phyloP scores from a whole-genome alignment of 345 rosid species.

The Eucalyptus pumila region DNA sequence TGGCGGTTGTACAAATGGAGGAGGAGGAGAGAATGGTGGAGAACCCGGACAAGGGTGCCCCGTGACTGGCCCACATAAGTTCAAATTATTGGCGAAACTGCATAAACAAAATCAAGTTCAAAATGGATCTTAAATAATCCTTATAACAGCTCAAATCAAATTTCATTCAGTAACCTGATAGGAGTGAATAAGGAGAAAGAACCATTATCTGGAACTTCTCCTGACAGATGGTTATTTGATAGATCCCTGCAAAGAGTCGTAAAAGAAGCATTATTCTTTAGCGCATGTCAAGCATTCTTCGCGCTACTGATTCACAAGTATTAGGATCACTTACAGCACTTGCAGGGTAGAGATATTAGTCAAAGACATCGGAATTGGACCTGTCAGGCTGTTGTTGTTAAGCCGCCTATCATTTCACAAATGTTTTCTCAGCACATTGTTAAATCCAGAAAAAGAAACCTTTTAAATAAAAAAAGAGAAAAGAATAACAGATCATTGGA shows the following conservation, averaged over 20 bases:
- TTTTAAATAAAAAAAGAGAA: not conserved
- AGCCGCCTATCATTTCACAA: constrained; percentile 83
- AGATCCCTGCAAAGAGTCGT: constrained; percentile 51
- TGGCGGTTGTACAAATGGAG: constrained; percentile 86
- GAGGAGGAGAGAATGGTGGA: constrained; percentile 99
- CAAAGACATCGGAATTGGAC: constrained; percentile 83
- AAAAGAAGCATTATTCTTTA: not conserved
- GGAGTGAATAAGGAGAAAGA: constrained; percentile 98
- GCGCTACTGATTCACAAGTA: not conserved
- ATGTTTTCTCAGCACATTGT: not conserved
- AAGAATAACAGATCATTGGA: not conserved
- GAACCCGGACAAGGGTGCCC: constrained; percentile 97
- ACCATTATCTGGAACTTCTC: constrained; percentile 95
- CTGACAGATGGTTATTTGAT: constrained; percentile 84
- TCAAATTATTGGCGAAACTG: constrained; percentile 94
- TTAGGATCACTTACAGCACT: constrained; percentile 61
- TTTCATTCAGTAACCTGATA: constrained; percentile 53
- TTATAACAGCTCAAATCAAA: not conserved
- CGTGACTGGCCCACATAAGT: constrained; percentile 94
- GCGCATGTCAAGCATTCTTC: not conserved
- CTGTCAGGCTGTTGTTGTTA: constrained; percentile 81
- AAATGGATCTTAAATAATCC: not conserved
- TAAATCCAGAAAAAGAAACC: not conserved
- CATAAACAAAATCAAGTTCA: constrained; percentile 3
- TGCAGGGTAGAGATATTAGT: constrained; percentile 84